Base-by-base conservation (phyloP, 805 yeast genomes). In the Candida vartiovaarae region DNA sequence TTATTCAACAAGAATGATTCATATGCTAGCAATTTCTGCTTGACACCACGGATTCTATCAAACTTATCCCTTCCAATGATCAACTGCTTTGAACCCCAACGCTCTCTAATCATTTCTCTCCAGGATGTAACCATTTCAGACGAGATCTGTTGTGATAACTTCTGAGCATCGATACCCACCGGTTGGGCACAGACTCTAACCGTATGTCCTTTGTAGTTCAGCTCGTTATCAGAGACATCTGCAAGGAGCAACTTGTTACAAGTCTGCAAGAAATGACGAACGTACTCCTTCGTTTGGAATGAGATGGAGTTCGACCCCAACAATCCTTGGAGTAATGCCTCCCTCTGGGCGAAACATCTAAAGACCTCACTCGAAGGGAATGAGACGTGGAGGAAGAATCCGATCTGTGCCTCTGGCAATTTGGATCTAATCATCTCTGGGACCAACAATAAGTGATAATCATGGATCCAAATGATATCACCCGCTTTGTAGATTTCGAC, bases 361-460 rank as follows among this genome's bases (percentile, higher is more conserved):
- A 90, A 93, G 3, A 91, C 96, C 62, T 91, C 99, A 45, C 91
- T 80, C 4, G 96, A 85, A 7, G 99, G 99, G 68, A 91, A 91
- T 1, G 98, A 84, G 10, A 91, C 86, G 57, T 93, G 99, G 45
- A 93, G 68, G 63, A 89, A 93, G 54, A 90, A 84, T 0, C 96
- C 97, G 53, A 93, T 89, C 49, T 83, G 79, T 2, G 95, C 97
- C 45, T 78, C 62, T 4, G 97, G 96, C 24, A 89, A 61, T 50
- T 72, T 65, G 45, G 78, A 71, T 47, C 96, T 74, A 4, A 91
- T 74, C 91, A 91, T 82, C 43, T 72, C 73, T 0, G 98, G 97
- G 2, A 90, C 87, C 36, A 91, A 67, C 66, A 93, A 71, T 48
- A 91, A 69, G 64, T 93, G 98, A 60, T 91, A 91, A 63, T 91